phyloP scores from a whole-genome alignment of 2,329 filamentous ascomycete genomes.

The Exophiala xenobiotica region DNA sequence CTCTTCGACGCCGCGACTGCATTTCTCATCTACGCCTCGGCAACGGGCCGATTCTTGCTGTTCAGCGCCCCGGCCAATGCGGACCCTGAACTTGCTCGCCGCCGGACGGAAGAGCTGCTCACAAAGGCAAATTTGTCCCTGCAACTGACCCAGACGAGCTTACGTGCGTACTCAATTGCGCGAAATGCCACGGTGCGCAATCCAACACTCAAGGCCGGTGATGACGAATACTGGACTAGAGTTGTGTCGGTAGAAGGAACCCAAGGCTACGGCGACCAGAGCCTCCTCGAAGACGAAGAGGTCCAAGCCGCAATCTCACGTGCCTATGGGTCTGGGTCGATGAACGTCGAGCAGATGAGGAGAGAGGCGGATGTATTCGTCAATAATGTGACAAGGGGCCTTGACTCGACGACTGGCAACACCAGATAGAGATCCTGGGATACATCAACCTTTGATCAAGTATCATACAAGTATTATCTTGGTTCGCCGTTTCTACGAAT shows the following conservation, averaged over 20 bases:
- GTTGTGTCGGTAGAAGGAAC: slow-evolving; percentile 67
- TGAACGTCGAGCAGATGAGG: slow-evolving; percentile 44
- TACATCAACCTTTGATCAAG: too few species aligned
- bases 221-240: slow-evolving; percentile 70
- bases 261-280: slow-evolving; percentile 54
- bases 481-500: too few species aligned
- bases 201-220: slow-evolving; percentile 63
- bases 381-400: slow-evolving; percentile 41
- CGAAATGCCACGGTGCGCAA: slow-evolving; percentile 79
- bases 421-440: background rate
- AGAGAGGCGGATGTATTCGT: slow-evolving; percentile 47
- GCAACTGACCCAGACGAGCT: slow-evolving; percentile 61
- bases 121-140: slow-evolving; percentile 54
- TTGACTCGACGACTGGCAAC: slow-evolving; percentile 35
- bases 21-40: slow-evolving; percentile 68
- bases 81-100: slow-evolving; percentile 55
- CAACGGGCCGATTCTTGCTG: slow-evolving; percentile 76
- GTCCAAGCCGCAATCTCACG: slow-evolving; percentile 64
- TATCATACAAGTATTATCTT: too few species aligned
- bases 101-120: slow-evolving; percentile 36
- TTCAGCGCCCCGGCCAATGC: slow-evolving; percentile 58
- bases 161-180: slow-evolving; percentile 71
- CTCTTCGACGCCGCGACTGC: slow-evolving; percentile 64
- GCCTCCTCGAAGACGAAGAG: slow-evolving; percentile 69
- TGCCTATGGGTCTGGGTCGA: slow-evolving; percentile 58